Evolutionary conservation across 345 rosid genomes (phyloP).

Genomic region (Eucalyptus tenuipes): DNA sequence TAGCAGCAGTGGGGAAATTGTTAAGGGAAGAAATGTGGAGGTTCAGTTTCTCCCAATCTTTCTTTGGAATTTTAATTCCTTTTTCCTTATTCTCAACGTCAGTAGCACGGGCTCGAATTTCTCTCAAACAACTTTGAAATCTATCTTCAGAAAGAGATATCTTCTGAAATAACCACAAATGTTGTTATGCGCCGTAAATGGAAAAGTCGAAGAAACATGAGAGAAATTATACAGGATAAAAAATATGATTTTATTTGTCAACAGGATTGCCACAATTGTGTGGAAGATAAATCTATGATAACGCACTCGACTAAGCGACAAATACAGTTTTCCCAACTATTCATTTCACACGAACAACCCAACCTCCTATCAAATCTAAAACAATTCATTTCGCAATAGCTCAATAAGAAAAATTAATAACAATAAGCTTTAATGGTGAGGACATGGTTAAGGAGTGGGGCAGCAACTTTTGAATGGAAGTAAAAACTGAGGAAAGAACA

Average conservation of each 20-base stretch:
- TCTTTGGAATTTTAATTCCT: slow-evolving; percentile 63
- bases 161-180: slow-evolving; percentile 50
- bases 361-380: background rate
- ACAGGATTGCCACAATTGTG: background rate
- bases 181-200: background rate
- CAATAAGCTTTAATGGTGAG: too few relatives aligned
- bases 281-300: background rate
- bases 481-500: background rate
- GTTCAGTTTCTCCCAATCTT: slow-evolving; percentile 80
- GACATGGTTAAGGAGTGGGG: background rate
- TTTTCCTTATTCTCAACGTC: slow-evolving; percentile 78
- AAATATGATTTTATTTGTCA: background rate
- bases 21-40: slow-evolving; percentile 85
- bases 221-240: too few relatives aligned
- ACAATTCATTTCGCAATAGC: background rate
- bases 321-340: background rate
- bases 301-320: background rate
- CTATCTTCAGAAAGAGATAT: slow-evolving; percentile 87
- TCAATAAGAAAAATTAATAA: too few relatives aligned
- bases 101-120: slow-evolving; percentile 65
- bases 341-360: background rate
- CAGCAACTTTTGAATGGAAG: background rate
- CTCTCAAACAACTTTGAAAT: slow-evolving; percentile 80
- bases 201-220: background rate
- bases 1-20: slow-evolving; percentile 97